Conservation (phyloP, 2,329 filamentous ascomycete genomes). For the Ophiocordyceps australis region DNA sequence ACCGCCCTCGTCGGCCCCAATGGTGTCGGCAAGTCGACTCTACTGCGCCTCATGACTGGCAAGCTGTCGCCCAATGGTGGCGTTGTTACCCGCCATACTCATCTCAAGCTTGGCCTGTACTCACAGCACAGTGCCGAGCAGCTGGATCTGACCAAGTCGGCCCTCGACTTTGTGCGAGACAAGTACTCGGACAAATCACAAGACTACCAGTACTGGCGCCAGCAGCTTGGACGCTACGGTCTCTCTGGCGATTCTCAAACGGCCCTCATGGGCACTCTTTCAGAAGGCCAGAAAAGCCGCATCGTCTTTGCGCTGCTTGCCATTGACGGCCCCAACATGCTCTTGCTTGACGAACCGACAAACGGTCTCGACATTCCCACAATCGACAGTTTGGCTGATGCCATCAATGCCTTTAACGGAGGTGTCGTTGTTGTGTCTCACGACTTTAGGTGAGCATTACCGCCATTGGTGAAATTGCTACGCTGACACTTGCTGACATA, state of each 20-base stretch:
- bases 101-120: conserved; percentile 97
- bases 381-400: conserved; percentile 92
- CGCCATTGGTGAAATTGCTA: neutral
- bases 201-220: conserved; percentile 98
- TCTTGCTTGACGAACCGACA: conserved; percentile 93
- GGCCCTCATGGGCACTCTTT: conserved; percentile 91
- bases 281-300: conserved; percentile 93
- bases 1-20: conserved; percentile 94
- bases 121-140: conserved; percentile 97
- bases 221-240: conserved; percentile 90
- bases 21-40: conserved; percentile 96
- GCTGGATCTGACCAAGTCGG: conserved; percentile 93
- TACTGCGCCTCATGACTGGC: conserved; percentile 91
- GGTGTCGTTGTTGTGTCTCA: conserved; percentile 97
- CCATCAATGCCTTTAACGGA: conserved; percentile 89
- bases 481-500: conserved; percentile 6
- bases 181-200: conserved; percentile 81
- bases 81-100: conserved; percentile 77
- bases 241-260: conserved; percentile 88
- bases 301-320: conserved; percentile 95
- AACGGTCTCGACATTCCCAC: conserved; percentile 99
- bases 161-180: conserved; percentile 93
- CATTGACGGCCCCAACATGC: conserved; percentile 94
- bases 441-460: conserved; percentile 76
- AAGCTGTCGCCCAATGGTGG: conserved; percentile 76